Conservation (phyloP, 1,139 yeast species). For the Citeromyces siamensis region DNA sequence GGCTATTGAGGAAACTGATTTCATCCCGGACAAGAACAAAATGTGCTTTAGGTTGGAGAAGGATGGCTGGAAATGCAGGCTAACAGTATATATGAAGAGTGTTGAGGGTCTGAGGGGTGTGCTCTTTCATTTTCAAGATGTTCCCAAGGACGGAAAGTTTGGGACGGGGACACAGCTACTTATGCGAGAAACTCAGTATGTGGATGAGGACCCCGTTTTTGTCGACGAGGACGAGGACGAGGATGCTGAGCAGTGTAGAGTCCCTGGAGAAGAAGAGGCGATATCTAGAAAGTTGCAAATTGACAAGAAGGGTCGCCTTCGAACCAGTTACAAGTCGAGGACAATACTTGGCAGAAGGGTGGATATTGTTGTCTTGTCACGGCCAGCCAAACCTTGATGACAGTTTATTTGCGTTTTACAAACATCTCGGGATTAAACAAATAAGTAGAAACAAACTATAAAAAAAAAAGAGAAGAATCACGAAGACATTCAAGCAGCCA, state of each 20-base stretch:
- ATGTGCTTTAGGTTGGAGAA: constrained; percentile 13
- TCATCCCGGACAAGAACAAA: constrained; percentile 7
- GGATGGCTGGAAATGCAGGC: constrained; percentile 16
- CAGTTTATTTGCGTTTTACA: too few species aligned
- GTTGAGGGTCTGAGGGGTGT: constrained; percentile 6
- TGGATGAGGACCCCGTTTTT: not conserved
- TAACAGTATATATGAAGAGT: constrained; percentile 9
- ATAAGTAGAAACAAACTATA: constrained; percentile 2
- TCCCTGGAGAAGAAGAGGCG: constrained; percentile 4
- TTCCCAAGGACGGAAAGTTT: constrained; percentile 4
- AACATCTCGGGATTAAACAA: not conserved
- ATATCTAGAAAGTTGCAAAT: not conserved
- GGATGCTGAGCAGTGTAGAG: too few species aligned
- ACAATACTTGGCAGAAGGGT: constrained; percentile 12
- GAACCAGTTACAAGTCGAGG: constrained; percentile 10
- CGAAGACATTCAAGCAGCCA: constrained; percentile 1
- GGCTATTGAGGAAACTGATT: constrained; percentile 5
- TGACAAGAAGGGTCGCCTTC: constrained; percentile 8
- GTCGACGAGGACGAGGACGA: constrained; percentile 5
- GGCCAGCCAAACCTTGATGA: constrained; percentile 4
- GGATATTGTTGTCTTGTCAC: constrained; percentile 10
- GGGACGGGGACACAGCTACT: constrained; percentile 7
- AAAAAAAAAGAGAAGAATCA: too few species aligned
- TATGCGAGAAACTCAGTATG: constrained; percentile 4
- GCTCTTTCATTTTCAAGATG: not conserved